A percentile compares a stretch with the other conserved stretches of the same genome.
phyloP scores from a whole-genome alignment of 768 basidiomycete species.

The Psilocybe tampanensis region DNA sequence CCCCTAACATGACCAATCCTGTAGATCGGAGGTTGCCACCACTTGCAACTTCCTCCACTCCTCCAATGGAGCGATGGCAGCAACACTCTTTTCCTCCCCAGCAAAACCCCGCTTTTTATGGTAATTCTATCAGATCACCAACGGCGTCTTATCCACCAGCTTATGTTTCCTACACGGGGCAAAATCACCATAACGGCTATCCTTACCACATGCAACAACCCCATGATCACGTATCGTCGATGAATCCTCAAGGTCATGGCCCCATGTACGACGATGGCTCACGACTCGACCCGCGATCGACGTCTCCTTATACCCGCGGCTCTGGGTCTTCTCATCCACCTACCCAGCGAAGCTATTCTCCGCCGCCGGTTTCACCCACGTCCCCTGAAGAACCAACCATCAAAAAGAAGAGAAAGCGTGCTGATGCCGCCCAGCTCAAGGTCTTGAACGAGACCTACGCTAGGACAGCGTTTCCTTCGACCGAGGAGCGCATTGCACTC shows the following conservation, averaged over 20 bases:
- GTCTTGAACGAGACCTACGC: constrained; percentile 80
- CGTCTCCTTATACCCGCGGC: constrained; percentile 46
- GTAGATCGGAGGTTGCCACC: constrained; percentile 64
- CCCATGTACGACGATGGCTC: constrained; percentile 32
- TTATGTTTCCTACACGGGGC: constrained; percentile 50
- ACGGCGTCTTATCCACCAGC: constrained; percentile 61
- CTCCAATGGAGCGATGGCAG: constrained; percentile 54
- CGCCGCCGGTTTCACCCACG: constrained; percentile 49
- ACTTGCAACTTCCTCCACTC: constrained; percentile 43
- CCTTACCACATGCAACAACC: constrained; percentile 39
- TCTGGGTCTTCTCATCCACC: constrained; percentile 34
- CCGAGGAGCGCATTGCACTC: constrained; percentile 78
- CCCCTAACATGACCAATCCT: constrained; percentile 48
- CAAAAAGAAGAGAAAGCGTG: constrained; percentile 89
- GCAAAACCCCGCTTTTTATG: constrained; percentile 35
- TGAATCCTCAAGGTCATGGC: constrained; percentile 30
- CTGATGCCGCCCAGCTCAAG: constrained; percentile 78
- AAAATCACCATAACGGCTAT: constrained; percentile 38
- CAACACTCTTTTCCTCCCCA: constrained; percentile 35
- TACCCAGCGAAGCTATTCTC: constrained; percentile 48
- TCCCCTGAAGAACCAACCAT: constrained; percentile 66
- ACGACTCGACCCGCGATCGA: constrained; percentile 41
- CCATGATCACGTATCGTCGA: constrained; percentile 34
- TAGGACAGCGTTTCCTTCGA: constrained; percentile 86
- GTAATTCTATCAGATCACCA: constrained; percentile 61